phyloP scores from a whole-genome alignment of 2,329 filamentous ascomycete genomes.

The Tolypocladium tundrense region DNA sequence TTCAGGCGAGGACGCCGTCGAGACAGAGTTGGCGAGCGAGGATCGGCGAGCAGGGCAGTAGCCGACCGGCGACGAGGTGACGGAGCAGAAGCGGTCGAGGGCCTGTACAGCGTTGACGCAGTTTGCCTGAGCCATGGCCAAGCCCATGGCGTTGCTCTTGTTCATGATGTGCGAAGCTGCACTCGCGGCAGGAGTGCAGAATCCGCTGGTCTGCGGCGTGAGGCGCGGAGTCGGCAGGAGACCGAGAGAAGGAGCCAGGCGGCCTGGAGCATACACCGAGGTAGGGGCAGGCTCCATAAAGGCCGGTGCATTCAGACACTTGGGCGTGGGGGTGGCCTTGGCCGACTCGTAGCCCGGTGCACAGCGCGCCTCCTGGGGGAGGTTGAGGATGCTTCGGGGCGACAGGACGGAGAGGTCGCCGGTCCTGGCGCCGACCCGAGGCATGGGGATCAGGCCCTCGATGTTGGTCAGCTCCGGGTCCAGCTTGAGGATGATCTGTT shows the following conservation, averaged over 20 bases:
- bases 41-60: conserved; percentile 42
- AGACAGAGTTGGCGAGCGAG: conserved; percentile 53
- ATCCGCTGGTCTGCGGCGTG: conserved; percentile 44
- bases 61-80: conserved; percentile 41
- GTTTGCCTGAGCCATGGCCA: conserved; percentile 47
- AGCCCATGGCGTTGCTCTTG: conserved; percentile 46
- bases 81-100: conserved; percentile 40
- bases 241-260: conserved; percentile 41
- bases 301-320: conserved; percentile 27
- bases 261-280: conserved; percentile 32
- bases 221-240: conserved; percentile 49
- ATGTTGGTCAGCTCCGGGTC: conserved; percentile 50
- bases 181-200: conserved; percentile 51
- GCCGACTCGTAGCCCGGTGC: conserved; percentile 25
- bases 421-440: conserved; percentile 16
- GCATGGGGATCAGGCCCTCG: conserved; percentile 34
- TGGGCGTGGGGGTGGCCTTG: conserved; percentile 30
- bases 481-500: conserved; percentile 44
- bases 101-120: conserved; percentile 34
- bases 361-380: conserved; percentile 25
- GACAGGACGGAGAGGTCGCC: conserved; percentile 27
- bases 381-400: conserved; percentile 33
- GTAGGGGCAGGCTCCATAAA: conserved; percentile 38
- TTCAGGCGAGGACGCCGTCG: conserved; percentile 54
- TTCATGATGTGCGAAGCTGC: conserved; percentile 38